Percentiles rank a stretch among this genome's conserved stretches.
These are phyloP conservation scores for Pseudevernia furfuracea DNA, from an alignment of 495 filamentous ascomycete species.

Conservation along the genomic window DNA sequence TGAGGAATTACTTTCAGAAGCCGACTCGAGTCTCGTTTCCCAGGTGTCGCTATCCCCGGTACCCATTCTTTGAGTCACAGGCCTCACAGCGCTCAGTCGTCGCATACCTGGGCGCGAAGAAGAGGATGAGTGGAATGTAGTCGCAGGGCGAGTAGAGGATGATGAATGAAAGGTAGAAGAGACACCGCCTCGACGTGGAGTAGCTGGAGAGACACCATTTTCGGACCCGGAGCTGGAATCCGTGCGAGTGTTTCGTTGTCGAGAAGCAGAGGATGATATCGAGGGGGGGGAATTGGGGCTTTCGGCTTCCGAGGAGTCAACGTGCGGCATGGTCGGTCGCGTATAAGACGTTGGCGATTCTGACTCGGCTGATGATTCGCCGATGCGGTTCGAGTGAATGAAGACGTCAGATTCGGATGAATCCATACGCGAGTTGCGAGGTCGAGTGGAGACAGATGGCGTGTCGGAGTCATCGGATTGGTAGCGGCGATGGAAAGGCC, in stretches of 20 bases:
- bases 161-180: slow-evolving; percentile 12
- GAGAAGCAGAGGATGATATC: not conserved
- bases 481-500: slow-evolving; percentile 12
- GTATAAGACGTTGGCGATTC: slow-evolving; percentile 1
- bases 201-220: not conserved
- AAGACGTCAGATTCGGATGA: slow-evolving; percentile 12
- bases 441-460: slow-evolving; percentile 4
- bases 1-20: not conserved
- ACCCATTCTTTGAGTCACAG: not conserved
- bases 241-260: not conserved
- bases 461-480: slow-evolving; percentile 14
- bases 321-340: not conserved
- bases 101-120: slow-evolving; percentile 5
- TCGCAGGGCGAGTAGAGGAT: not conserved
- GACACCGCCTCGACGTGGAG: not conserved
- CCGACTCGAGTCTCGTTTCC: slow-evolving; percentile 15
- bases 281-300: slow-evolving; percentile 5
- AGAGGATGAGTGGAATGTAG: not conserved
- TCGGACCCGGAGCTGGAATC: slow-evolving; percentile 14
- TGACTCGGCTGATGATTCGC: slow-evolving; percentile 4
- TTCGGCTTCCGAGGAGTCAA: slow-evolving; percentile 10
- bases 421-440: slow-evolving; percentile 12
- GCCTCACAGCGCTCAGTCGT: not conserved
- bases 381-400: slow-evolving; percentile 9
- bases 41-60: slow-evolving; percentile 17